phyloP scores from a whole-genome alignment of 2,329 filamentous ascomycete genomes.

The Penicillium sp. region DNA sequence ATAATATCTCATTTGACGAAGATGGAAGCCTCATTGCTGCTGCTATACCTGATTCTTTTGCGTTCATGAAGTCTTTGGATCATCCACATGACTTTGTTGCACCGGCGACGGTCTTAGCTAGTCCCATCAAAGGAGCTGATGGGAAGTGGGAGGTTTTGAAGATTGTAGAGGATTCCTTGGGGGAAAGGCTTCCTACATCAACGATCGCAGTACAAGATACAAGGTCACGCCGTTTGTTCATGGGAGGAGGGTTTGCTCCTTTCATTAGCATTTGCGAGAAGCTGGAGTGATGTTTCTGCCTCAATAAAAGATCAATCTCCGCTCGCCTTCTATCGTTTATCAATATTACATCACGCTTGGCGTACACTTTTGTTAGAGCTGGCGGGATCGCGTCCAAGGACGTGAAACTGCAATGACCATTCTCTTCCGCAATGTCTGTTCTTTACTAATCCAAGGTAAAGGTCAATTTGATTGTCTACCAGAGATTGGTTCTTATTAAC shows the following conservation, averaged over 20 bases:
- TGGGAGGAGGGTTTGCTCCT: not conserved
- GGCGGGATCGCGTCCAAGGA: too few relatives aligned
- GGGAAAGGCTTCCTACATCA: not conserved
- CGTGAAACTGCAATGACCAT: too few relatives aligned
- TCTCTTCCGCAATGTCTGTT: too few relatives aligned
- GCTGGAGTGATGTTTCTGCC: not conserved
- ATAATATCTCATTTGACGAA: slow-evolving; percentile 39
- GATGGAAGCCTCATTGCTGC: slow-evolving; percentile 39
- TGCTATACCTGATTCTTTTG: slow-evolving; percentile 29
- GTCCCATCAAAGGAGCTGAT: not conserved
- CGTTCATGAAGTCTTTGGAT: slow-evolving; percentile 20
- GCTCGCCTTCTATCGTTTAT: too few relatives aligned
- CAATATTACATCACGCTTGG: too few relatives aligned
- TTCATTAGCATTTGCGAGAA: not conserved
- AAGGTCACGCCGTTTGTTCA: not conserved
- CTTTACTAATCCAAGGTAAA: too few relatives aligned
- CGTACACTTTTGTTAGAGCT: too few relatives aligned
- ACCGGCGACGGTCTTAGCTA: slow-evolving; percentile 2
- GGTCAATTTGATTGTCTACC: too few relatives aligned
- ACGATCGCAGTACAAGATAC: not conserved
- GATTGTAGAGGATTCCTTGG: not conserved
- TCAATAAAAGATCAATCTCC: too few relatives aligned
- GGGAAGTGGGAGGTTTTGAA: not conserved
- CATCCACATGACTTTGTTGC: slow-evolving; percentile 16
- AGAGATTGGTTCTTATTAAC: not conserved